Conservation (phyloP, 345 rosid genomes). For the Eucalyptus sideroxylon region DNA sequence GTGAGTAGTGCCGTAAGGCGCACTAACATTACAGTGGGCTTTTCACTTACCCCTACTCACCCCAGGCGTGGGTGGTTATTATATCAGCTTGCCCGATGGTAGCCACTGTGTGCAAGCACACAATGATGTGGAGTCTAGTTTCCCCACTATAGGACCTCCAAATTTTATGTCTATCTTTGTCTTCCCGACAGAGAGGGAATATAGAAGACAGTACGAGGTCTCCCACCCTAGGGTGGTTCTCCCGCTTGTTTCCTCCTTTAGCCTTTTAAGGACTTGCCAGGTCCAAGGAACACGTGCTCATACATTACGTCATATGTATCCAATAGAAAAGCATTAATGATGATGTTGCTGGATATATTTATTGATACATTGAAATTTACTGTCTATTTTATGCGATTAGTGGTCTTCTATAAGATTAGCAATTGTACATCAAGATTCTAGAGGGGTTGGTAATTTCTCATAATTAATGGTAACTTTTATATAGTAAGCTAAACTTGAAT, state of each 20-base stretch:
- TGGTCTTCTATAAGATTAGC: not conserved
- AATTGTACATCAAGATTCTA: not conserved
- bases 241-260: fast-evolving
- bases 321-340: not conserved
- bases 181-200: fast-evolving
- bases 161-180: no score
- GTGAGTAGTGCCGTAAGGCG: no score
- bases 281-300: no score
- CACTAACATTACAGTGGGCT: no score
- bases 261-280: no score
- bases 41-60: fast-evolving
- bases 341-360: not conserved
- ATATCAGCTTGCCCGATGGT: fast-evolving
- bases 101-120: no score
- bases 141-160: no score
- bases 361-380: not conserved
- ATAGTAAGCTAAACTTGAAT: not conserved
- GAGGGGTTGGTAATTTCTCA: not conserved
- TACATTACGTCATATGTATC: not conserved
- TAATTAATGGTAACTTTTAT: no score
- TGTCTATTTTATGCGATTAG: fast-evolving
- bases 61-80: fast-evolving
- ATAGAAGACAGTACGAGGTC: fast-evolving
- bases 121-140: no score
- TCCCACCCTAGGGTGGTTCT: fast-evolving